Conservation (phyloP, 352 stramenopile genomes). For the Albugo laibachii region DNA sequence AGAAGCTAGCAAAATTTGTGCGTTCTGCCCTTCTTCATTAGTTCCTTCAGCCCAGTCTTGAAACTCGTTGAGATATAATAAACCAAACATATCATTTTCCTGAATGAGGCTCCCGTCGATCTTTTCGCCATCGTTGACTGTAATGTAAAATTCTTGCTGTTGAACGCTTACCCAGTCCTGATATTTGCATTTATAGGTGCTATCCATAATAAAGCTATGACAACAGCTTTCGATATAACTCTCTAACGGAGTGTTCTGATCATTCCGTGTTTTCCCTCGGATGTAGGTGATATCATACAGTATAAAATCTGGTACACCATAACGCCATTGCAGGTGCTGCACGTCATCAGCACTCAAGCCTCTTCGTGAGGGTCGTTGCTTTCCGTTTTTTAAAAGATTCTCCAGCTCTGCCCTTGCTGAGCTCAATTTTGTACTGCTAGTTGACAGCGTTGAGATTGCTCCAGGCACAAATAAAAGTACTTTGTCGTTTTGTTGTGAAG, state of each 20-base stretch:
- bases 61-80: conserved; percentile 27
- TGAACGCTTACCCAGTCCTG: conserved; percentile 37
- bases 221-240: conserved; percentile 54
- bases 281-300: conserved; percentile 62
- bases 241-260: conserved; percentile 32
- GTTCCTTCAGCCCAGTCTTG: not conserved
- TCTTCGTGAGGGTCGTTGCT: conserved; percentile 30
- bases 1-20: conserved; percentile 27
- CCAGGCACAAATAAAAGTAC: conserved; percentile 53
- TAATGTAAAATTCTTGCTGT: conserved; percentile 36
- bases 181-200: conserved; percentile 39
- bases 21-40: conserved; percentile 24
- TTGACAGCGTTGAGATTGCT: conserved; percentile 37
- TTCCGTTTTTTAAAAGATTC: conserved; percentile 22
- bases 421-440: conserved; percentile 35
- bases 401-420: conserved; percentile 36
- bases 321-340: conserved; percentile 30
- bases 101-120: conserved; percentile 19
- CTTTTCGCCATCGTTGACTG: conserved; percentile 41
- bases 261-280: conserved; percentile 27
- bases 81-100: conserved; percentile 46
- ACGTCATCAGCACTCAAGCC: conserved; percentile 9
- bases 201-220: conserved; percentile 67
- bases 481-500: conserved; percentile 20
- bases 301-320: conserved; percentile 42